Evolutionary conservation across 2,329 filamentous ascomycete genomes (phyloP).

Genomic region (Xylariaceae sp.): DNA sequence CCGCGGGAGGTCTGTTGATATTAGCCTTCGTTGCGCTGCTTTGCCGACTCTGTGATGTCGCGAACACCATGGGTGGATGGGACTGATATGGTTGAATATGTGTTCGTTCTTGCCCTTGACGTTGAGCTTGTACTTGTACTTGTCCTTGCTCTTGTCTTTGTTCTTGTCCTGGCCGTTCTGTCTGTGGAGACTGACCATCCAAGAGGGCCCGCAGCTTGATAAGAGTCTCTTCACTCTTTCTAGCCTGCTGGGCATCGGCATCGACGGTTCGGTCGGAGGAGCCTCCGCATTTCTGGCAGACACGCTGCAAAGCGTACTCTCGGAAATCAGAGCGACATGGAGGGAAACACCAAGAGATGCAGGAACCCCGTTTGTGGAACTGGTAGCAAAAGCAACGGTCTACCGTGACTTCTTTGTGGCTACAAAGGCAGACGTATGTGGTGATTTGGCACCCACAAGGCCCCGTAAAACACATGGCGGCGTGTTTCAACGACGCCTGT

Average conservation of each 20-base stretch:
- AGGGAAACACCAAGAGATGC: constrained; percentile 12
- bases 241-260: not conserved
- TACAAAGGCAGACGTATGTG: constrained; percentile 22
- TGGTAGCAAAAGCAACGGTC: constrained; percentile 20
- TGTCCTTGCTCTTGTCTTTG: not conserved
- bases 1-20: not conserved
- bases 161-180: not conserved
- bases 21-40: not conserved
- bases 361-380: constrained; percentile 14
- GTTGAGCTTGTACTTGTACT: not conserved
- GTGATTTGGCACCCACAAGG: constrained; percentile 24
- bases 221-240: too few relatives aligned
- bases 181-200: not conserved
- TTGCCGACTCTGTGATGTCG: not conserved
- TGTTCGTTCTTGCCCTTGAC: not conserved
- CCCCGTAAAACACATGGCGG: not conserved
- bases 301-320: not conserved
- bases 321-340: constrained; percentile 11
- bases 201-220: too few relatives aligned
- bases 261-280: constrained; percentile 13
- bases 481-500: not conserved
- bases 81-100: constrained; percentile 1
- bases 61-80: constrained; percentile 1
- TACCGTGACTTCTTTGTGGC: constrained; percentile 23
- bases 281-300: constrained; percentile 19